These are phyloP conservation scores for Cladophialophora bantiana DNA, from an alignment of 2,329 filamentous ascomycete species.

Conservation along the genomic window DNA sequence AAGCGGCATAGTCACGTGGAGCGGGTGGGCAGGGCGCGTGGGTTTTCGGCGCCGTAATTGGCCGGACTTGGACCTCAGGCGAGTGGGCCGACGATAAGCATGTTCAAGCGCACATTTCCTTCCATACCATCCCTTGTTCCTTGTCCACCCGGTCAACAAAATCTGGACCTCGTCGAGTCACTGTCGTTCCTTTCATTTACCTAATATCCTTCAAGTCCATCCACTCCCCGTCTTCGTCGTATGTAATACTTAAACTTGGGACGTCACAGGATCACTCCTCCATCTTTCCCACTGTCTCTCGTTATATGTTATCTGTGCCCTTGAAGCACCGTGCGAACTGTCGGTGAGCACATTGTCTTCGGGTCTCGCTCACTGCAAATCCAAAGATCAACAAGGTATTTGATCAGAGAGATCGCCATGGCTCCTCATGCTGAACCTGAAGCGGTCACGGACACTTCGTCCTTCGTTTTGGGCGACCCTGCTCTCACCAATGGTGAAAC, in stretches of 20 bases:
- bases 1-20: slow-evolving; percentile 3
- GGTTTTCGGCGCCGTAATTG: slow-evolving; percentile 13
- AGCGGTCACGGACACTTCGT: slow-evolving; percentile 48
- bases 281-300: neutral
- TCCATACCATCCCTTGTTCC: neutral
- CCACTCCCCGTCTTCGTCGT: slow-evolving; percentile 19
- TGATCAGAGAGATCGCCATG: slow-evolving; percentile 22
- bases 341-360: neutral
- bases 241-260: slow-evolving; percentile 12
- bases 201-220: slow-evolving; percentile 15
- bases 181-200: slow-evolving; percentile 16
- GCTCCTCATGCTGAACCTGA: slow-evolving; percentile 41
- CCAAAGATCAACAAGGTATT: neutral
- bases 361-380: neutral
- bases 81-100: slow-evolving; percentile 20
- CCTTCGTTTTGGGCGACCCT: slow-evolving; percentile 48
- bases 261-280: slow-evolving; percentile 22
- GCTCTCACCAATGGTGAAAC: slow-evolving; percentile 27
- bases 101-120: slow-evolving; percentile 29
- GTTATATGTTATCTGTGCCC: slow-evolving; percentile 1
- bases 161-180: slow-evolving; percentile 1
- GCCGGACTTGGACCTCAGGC: slow-evolving; percentile 8
- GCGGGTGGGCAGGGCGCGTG: no score
- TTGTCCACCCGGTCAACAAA: neutral
- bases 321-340: neutral